Percentiles rank a stretch among this genome's conserved stretches.
Conservation (phyloP, 352 stramenopile species). For the Globisporangium heterothallicum region DNA sequence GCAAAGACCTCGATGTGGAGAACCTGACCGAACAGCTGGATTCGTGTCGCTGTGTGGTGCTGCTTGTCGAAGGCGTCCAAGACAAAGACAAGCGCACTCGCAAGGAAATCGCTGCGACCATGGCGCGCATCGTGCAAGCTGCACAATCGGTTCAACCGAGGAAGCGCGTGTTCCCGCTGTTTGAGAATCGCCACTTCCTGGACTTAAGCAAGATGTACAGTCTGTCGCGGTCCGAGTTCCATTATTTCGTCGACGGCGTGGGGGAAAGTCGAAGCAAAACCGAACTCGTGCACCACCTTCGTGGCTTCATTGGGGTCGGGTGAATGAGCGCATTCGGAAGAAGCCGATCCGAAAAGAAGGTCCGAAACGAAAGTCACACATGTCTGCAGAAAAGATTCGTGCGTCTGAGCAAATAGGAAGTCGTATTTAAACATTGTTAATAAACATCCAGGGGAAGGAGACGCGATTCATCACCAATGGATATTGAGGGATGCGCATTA, state of each 20-base stretch:
- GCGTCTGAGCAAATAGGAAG: too few species aligned
- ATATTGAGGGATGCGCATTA: too few species aligned
- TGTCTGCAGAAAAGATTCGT: too few species aligned
- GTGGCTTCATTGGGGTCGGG: constrained; percentile 3
- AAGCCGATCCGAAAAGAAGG: too few species aligned
- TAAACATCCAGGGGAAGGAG: too few species aligned
- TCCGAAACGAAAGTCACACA: too few species aligned
- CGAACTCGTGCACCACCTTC: constrained; percentile 37
- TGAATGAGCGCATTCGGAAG: too few species aligned
- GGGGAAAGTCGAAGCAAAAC: constrained; percentile 30
- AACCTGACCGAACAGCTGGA: constrained; percentile 9
- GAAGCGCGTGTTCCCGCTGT: constrained; percentile 46
- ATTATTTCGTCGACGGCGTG: constrained; percentile 58
- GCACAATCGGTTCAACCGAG: constrained; percentile 18
- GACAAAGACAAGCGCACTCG: constrained; percentile 25
- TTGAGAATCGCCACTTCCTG: constrained; percentile 53
- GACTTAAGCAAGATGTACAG: constrained; percentile 77
- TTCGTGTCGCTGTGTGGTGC: constrained; percentile 21
- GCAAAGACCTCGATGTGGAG: constrained; percentile 8
- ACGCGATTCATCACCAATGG: too few species aligned
- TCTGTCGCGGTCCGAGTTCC: constrained; percentile 54
- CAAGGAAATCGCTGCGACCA: constrained; percentile 30
- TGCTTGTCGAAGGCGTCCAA: constrained; percentile 30
- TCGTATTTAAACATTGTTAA: too few species aligned
- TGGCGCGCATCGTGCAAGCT: constrained; percentile 35